Conservation (phyloP, 2,329 filamentous ascomycete species). For the Colletotrichum somersetense region DNA sequence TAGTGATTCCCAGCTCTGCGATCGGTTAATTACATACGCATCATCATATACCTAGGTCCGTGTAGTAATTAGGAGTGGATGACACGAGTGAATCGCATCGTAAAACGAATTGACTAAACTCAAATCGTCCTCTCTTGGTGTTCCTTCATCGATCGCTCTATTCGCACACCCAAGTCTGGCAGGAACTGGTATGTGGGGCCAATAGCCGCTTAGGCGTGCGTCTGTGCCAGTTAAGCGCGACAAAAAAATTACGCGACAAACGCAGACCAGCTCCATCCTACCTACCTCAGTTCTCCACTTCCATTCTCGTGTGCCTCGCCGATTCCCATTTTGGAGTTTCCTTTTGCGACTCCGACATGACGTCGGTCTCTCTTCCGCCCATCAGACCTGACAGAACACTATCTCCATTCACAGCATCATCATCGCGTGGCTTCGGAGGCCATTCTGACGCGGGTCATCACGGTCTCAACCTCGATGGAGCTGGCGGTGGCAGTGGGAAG, state of each 20-base stretch:
- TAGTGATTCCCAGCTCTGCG: background rate
- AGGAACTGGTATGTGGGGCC: background rate
- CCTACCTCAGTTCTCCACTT: slow-evolving; percentile 37
- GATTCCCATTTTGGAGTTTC: slow-evolving; percentile 31
- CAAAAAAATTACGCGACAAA: slow-evolving; percentile 24
- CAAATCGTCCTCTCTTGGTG: background rate
- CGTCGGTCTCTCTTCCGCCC: slow-evolving; percentile 39
- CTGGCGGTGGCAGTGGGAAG: slow-evolving; percentile 47
- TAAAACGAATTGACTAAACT: background rate
- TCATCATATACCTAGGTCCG: too few relatives aligned
- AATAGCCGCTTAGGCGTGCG: background rate
- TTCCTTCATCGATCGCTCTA: background rate
- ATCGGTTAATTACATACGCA: background rate
- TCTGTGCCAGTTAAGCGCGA: slow-evolving; percentile 14
- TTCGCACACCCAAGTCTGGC: background rate
- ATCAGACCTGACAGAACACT: slow-evolving; percentile 31
- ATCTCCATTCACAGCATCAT: slow-evolving; percentile 27
- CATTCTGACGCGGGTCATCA: slow-evolving; percentile 14
- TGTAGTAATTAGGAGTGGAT: too few relatives aligned
- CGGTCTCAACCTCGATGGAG: slow-evolving; percentile 50
- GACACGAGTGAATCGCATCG: background rate
- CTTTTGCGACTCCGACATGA: slow-evolving; percentile 37
- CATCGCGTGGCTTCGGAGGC: slow-evolving; percentile 30
- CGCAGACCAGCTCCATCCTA: slow-evolving; percentile 37
- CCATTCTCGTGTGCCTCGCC: slow-evolving; percentile 27